Evolutionary conservation across 2,329 filamentous ascomycete genomes (phyloP).

Genomic region (Stachybotrys chlorohalonatus): DNA sequence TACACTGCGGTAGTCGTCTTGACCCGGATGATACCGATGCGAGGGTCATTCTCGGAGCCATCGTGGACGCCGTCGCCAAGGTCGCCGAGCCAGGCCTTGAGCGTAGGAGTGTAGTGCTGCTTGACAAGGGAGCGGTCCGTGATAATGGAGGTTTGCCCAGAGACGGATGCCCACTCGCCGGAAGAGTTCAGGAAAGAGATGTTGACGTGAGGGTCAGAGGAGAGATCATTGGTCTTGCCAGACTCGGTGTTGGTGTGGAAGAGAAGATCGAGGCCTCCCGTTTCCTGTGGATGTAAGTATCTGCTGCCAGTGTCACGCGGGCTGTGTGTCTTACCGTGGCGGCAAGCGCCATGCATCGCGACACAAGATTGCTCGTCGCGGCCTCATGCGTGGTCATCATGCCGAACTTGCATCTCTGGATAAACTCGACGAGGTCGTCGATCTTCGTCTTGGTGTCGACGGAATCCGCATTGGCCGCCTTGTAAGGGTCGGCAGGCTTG

Average conservation of each 20-base stretch:
- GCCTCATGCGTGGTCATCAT: constrained; percentile 77
- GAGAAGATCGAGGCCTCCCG: constrained; percentile 69
- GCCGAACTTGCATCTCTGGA: constrained; percentile 68
- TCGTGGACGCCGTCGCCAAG: constrained; percentile 77
- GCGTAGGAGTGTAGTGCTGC: constrained; percentile 63
- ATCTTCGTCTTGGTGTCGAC: constrained; percentile 65
- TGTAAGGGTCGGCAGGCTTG: constrained; percentile 69
- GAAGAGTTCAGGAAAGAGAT: constrained; percentile 67
- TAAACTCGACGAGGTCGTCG: constrained; percentile 62
- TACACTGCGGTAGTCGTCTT: constrained; percentile 66
- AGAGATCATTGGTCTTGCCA: constrained; percentile 76
- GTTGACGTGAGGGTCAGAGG: constrained; percentile 65
- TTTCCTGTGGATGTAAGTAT: constrained; percentile 44
- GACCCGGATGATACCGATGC: constrained; percentile 74
- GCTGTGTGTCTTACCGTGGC: constrained; percentile 48
- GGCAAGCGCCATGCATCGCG: constrained; percentile 79
- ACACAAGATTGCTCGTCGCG: constrained; percentile 57
- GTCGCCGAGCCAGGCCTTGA: constrained; percentile 84
- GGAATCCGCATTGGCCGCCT: constrained; percentile 59
- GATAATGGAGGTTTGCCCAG: constrained; percentile 61
- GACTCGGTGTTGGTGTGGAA: constrained; percentile 91
- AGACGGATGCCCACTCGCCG: constrained; percentile 81
- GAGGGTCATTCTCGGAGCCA: constrained; percentile 70
- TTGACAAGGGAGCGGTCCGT: constrained; percentile 60
- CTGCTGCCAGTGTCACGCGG: not conserved